Evolutionary conservation across 2,329 filamentous ascomycete species (phyloP), one percentile per base, ranked within the genome.

Genomic region (Neofusicoccum parvum): DNA sequence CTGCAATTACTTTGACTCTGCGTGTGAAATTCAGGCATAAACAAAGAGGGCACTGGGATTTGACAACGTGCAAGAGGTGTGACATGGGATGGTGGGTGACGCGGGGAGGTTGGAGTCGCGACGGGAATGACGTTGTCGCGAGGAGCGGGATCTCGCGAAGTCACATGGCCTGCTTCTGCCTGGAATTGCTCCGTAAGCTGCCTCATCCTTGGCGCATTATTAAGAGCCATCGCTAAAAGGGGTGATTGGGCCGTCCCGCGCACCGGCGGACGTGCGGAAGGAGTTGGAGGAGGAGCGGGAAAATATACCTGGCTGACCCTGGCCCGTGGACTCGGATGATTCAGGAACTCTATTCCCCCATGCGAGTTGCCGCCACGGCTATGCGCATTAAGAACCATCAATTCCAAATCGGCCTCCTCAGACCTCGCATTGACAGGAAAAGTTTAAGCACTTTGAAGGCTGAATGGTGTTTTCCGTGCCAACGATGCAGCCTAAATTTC

Each of bases 101-200:
- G 50, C 48, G 49, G 36, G 7, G 27, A 53, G 27, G 48, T 39
- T 45, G 20, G 7, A 54, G 49, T 34, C 37, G 46, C 23, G 60
- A 45, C 48, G 32, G 37, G 11, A 43, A 64, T 64, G 60, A 64
- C 60, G 49, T 64, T 36, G 48, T 17, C 23, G 60, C 50, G 60
- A 32, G 32, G 36, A n/a, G 20, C 60, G 37, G 37, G 59, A n/a
- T 50, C 39, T 53, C 60, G 60, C 60, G 60, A 51, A 46, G 60
- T 64, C 60, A 64, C 49, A 48, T 59, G 54, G 7, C 62, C 34
- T 12, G 67, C 54, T 60, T 65, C 67, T 34, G 65, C 64, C 66
- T 72, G 74, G 23, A 59, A 36, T 37, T 20, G 15, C 6, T 32
- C 41, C 15, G 54, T 59, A 59, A 59, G 54, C 54, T 46, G 54